A percentile compares a stretch with the other conserved stretches of the same genome.
Evolutionary conservation across 164 flowering plant genomes (phyloP).

Genomic region (Chimonanthus salicifolius): DNA sequence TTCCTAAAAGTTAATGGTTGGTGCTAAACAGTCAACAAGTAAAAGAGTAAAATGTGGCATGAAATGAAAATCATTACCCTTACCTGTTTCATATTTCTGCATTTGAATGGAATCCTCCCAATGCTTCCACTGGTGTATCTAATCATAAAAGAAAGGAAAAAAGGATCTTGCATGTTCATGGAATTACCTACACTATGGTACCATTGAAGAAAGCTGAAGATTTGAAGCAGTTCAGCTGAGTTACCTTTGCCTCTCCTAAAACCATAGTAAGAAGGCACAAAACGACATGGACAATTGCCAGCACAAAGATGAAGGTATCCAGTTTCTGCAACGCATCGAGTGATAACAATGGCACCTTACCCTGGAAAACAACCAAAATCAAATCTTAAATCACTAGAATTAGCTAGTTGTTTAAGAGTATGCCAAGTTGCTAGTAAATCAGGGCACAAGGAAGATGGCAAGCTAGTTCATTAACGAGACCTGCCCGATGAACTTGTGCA

Average conservation of each 20-base stretch:
- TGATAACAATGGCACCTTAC: constrained; percentile 65
- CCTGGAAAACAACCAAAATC: constrained; percentile 32
- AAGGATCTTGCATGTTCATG: not conserved
- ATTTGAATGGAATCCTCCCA: constrained; percentile 82
- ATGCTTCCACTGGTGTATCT: constrained; percentile 91
- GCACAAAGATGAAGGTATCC: constrained; percentile 83
- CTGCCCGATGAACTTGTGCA: not conserved
- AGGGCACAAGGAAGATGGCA: too few species aligned
- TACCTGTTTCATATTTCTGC: constrained; percentile 38
- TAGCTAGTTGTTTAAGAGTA: not conserved
- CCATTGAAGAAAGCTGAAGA: not conserved
- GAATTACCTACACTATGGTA: not conserved
- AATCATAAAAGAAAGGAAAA: constrained; percentile 7
- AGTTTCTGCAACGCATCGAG: constrained; percentile 74
- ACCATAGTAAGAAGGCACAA: constrained; percentile 70
- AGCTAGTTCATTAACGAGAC: too few species aligned
- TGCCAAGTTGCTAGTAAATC: not conserved
- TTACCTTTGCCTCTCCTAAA: constrained; percentile 76
- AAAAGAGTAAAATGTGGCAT: not conserved
- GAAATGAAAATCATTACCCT: constrained; percentile 26
- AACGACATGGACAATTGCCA: constrained; percentile 78
- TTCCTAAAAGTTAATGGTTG: too few species aligned
- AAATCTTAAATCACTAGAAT: not conserved
- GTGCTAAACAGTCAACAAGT: not conserved
- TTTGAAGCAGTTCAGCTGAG: constrained; percentile 12